Evolutionary conservation across 83 land plant genomes (phyloP).

Genomic region (Thuja plicata): DNA sequence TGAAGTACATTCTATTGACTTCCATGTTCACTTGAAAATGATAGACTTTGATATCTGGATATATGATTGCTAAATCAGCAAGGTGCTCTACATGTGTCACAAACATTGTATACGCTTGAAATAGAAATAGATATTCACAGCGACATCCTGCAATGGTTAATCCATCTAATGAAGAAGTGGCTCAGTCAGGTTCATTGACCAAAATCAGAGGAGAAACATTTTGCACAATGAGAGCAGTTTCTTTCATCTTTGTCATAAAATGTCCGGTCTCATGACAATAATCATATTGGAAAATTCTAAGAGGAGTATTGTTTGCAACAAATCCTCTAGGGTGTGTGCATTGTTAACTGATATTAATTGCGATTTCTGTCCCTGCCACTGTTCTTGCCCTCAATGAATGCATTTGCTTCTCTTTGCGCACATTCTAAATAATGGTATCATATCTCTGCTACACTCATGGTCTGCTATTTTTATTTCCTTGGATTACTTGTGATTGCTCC

Average conservation of each 20-base stretch:
- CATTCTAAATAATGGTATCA: too few species aligned
- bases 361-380: too few species aligned
- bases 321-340: constrained; percentile 65
- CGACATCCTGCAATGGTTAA: constrained; percentile 98
- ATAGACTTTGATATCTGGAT: constrained; percentile 74
- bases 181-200: constrained; percentile 93
- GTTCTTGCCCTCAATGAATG: too few species aligned
- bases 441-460: too few species aligned
- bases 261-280: constrained; percentile 93
- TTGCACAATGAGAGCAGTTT: constrained; percentile 88
- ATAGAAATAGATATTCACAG: constrained; percentile 82
- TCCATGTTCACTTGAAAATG: constrained; percentile 61
- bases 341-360: too few species aligned
- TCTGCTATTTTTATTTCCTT: too few species aligned
- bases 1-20: constrained; percentile 65
- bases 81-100: constrained; percentile 77
- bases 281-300: constrained; percentile 96
- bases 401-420: too few species aligned
- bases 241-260: constrained; percentile 99
- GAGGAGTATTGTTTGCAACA: constrained; percentile 84
- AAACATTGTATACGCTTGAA: constrained; percentile 84
- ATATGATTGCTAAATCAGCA: constrained; percentile 54
- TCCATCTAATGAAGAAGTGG: constrained; percentile 95
- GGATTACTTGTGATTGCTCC: too few species aligned
- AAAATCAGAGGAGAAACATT: constrained; percentile 81